These are phyloP conservation scores for Ceratobasidium sp. DNA, from an alignment of 1,284 basidiomycete genomes.

Conservation along the genomic window DNA sequence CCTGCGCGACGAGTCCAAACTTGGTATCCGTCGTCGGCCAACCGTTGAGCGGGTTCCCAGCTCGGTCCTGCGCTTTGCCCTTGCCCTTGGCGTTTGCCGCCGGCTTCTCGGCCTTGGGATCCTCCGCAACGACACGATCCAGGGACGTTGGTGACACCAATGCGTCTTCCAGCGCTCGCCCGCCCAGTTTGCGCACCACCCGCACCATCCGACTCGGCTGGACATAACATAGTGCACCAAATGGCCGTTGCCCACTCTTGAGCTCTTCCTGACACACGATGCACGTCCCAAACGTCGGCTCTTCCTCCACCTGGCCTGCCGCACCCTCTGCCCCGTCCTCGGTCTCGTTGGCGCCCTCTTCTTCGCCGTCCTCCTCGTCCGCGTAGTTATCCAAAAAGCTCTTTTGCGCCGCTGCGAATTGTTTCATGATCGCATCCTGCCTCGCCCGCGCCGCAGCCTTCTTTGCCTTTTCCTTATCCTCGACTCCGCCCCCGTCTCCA, in stretches of 20 bases:
- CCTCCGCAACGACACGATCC: slow-evolving; percentile 56
- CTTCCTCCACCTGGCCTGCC: slow-evolving; percentile 42
- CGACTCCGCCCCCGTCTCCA: slow-evolving; percentile 51
- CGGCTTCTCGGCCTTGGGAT: neutral
- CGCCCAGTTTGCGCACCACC: slow-evolving; percentile 56
- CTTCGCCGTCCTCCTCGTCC: slow-evolving; percentile 58
- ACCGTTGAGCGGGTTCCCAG: slow-evolving; percentile 14
- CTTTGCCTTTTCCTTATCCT: slow-evolving; percentile 65
- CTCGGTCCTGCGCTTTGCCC: slow-evolving; percentile 22
- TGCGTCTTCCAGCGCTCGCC: slow-evolving; percentile 72
- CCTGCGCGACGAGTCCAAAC: slow-evolving; percentile 87
- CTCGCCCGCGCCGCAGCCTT: slow-evolving; percentile 82
- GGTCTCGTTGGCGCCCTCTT: slow-evolving; percentile 52
- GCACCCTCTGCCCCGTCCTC: slow-evolving; percentile 47
- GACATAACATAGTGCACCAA: slow-evolving; percentile 88
- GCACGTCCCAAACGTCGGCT: slow-evolving; percentile 78
- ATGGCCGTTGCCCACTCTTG: slow-evolving; percentile 60
- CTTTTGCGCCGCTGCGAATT: slow-evolving; percentile 90
- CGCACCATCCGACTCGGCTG: slow-evolving; percentile 89
- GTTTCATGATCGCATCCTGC: slow-evolving; percentile 87
- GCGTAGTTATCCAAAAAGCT: slow-evolving; percentile 81
- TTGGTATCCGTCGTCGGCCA: slow-evolving; percentile 56
- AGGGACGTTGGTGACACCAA: slow-evolving; percentile 70
- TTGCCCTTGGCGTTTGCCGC: slow-evolving; percentile 30
- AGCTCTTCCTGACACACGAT: slow-evolving; percentile 98